Percentiles rank a stretch among this genome's conserved stretches.
Conservation (phyloP, 2,329 filamentous ascomycete genomes). For the Aspergillus aculeatus region DNA sequence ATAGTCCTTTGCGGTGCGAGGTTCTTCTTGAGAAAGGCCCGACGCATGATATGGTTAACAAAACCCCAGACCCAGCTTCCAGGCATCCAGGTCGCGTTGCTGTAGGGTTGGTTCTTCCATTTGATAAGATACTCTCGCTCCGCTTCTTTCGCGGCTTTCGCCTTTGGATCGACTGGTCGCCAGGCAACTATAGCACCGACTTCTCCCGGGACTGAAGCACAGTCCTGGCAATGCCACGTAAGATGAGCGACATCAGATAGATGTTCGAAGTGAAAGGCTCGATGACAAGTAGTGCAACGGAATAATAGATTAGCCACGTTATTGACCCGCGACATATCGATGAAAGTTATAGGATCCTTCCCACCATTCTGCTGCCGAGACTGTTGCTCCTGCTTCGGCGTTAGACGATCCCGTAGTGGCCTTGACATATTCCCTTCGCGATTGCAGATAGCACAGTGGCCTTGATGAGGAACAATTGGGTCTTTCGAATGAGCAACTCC, state of each 20-base stretch:
- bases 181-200: conserved; percentile 82
- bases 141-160: conserved; percentile 60
- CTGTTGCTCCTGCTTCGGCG: conserved; percentile 78
- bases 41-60: conserved; percentile 62
- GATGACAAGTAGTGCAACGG: conserved; percentile 72
- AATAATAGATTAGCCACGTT: conserved; percentile 76
- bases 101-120: conserved; percentile 79
- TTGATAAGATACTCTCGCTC: conserved; percentile 92
- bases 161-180: conserved; percentile 65
- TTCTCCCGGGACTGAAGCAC: conserved; percentile 62
- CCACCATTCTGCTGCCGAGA: conserved; percentile 76
- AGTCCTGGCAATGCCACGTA: conserved; percentile 76
- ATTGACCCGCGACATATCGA: conserved; percentile 67
- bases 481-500: conserved; percentile 69
- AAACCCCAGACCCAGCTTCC: conserved; percentile 85
- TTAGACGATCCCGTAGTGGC: conserved; percentile 71
- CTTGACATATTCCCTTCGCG: conserved; percentile 65
- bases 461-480: conserved; percentile 64
- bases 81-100: conserved; percentile 80
- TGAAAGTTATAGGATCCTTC: conserved; percentile 68
- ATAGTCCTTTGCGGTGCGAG: conserved; percentile 66
- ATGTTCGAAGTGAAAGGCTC: conserved; percentile 82
- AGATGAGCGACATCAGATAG: conserved; percentile 54
- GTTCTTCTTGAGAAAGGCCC: conserved; percentile 68
- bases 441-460: conserved; percentile 70